Conservation (phyloP, 495 filamentous ascomycete genomes). For the Aspergillus bridgeri region DNA sequence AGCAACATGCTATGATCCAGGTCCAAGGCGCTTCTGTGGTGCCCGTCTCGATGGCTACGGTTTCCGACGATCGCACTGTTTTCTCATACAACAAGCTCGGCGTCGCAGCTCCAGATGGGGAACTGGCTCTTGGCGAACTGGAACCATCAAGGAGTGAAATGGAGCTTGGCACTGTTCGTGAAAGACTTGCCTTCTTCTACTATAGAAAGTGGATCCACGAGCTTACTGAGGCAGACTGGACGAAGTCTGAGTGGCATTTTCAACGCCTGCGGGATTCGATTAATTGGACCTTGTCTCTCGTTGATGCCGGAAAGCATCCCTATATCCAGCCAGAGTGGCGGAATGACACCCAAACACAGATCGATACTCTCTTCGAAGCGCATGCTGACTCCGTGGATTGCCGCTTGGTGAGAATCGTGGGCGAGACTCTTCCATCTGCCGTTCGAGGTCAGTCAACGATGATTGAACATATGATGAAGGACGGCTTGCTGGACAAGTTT, state of each 20-base stretch:
- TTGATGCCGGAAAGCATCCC: not conserved
- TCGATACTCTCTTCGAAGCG: not conserved
- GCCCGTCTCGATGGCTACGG: no score
- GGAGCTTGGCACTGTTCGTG: no score
- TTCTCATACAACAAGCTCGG: no score
- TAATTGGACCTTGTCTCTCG: not conserved
- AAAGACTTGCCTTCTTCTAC: no score
- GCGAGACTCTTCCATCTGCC: not conserved
- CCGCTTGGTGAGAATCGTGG: not conserved
- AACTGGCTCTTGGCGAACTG: no score
- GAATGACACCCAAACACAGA: not conserved
- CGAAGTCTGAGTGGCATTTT: not conserved
- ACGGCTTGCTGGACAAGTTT: slow-evolving; percentile 15
- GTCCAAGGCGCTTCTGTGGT: no score
- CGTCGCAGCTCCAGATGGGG: no score
- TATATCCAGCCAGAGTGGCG: not conserved
- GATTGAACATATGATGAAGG: not conserved
- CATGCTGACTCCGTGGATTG: not conserved
- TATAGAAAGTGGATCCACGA: no score
- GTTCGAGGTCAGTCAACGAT: not conserved
- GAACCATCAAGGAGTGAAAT: no score
- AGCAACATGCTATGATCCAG: no score
- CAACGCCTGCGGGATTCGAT: not conserved
- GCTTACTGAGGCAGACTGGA: no score
- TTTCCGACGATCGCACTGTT: no score